phyloP scores from a whole-genome alignment of 2,329 filamentous ascomycete genomes.

The Trichoderma semiorbis region DNA sequence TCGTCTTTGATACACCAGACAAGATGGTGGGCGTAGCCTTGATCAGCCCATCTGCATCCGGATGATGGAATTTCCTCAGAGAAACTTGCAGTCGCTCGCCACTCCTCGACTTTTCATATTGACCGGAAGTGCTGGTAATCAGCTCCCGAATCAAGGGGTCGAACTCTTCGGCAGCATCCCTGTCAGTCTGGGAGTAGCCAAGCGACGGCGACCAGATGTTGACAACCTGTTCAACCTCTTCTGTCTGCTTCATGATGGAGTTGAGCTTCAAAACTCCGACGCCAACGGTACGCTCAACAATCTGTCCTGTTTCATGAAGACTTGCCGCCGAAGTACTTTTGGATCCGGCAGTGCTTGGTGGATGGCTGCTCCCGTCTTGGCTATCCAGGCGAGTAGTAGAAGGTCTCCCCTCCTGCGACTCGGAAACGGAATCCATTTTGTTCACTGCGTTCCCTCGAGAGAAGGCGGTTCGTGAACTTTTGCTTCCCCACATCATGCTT shows the following conservation, averaged over 20 bases:
- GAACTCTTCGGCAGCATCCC: conserved; percentile 63
- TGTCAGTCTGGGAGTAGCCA: conserved; percentile 49
- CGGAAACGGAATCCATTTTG: conserved; percentile 57
- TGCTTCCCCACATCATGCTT: conserved; percentile 69
- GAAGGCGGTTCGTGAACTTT: conserved; percentile 51
- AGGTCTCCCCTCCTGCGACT: conserved; percentile 44
- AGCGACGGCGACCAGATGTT: conserved; percentile 70
- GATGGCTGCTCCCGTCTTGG: conserved; percentile 40
- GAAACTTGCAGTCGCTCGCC: conserved; percentile 78
- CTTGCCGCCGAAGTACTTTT: conserved; percentile 22
- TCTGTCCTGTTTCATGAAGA: conserved; percentile 26
- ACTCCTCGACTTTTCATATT: conserved; percentile 68
- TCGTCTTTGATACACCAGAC: conserved; percentile 74
- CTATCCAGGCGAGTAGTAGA: conserved; percentile 38
- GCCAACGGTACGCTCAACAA: conserved; percentile 60
- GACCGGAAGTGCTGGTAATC: conserved; percentile 68
- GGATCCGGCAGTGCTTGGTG: conserved; percentile 58
- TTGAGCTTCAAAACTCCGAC: conserved; percentile 77
- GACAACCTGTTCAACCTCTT: conserved; percentile 72
- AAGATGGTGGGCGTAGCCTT: conserved; percentile 84
- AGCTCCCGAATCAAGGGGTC: conserved; percentile 69
- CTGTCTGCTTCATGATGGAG: conserved; percentile 65
- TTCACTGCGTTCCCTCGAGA: conserved; percentile 47
- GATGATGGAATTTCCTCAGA: conserved; percentile 71
- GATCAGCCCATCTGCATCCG: conserved; percentile 76